These are phyloP conservation scores for Neopestalotiopsis sp. DNA, from an alignment of 2,329 filamentous ascomycete species.

Conservation along the genomic window DNA sequence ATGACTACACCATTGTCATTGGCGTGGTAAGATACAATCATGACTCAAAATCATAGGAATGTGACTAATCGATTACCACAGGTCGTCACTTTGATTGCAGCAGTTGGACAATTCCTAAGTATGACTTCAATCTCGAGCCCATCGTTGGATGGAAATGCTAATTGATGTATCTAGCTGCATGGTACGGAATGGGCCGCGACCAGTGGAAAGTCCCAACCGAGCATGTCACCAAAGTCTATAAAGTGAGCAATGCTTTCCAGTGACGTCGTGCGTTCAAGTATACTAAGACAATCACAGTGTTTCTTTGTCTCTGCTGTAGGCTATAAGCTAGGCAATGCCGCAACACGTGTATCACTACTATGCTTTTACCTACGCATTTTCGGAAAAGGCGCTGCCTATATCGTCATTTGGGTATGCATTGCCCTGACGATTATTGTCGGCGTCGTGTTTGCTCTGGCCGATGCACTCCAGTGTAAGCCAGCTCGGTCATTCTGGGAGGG, in stretches of 20 bases:
- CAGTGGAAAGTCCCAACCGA: constrained; percentile 13
- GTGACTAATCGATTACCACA: background rate
- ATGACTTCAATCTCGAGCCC: background rate
- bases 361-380: constrained; percentile 12
- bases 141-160: background rate
- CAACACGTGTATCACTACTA: background rate
- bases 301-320: constrained; percentile 12
- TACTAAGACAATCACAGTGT: background rate
- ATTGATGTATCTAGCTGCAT: background rate
- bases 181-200: constrained; percentile 12
- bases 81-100: constrained; percentile 9
- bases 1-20: constrained; percentile 10
- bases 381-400: background rate
- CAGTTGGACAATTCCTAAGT: constrained; percentile 7
- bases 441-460: constrained; percentile 5
- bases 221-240: constrained; percentile 10
- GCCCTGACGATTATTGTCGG: constrained; percentile 1
- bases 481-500: constrained; percentile 8
- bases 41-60: background rate
- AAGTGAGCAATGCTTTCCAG: background rate
- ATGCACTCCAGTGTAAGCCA: constrained; percentile 8
- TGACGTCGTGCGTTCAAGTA: background rate
- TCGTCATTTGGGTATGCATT: background rate
- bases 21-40: background rate
- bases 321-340: constrained; percentile 10